Base-by-base conservation (phyloP, 768 basidiomycete genomes). In the Auricularia sp. region DNA sequence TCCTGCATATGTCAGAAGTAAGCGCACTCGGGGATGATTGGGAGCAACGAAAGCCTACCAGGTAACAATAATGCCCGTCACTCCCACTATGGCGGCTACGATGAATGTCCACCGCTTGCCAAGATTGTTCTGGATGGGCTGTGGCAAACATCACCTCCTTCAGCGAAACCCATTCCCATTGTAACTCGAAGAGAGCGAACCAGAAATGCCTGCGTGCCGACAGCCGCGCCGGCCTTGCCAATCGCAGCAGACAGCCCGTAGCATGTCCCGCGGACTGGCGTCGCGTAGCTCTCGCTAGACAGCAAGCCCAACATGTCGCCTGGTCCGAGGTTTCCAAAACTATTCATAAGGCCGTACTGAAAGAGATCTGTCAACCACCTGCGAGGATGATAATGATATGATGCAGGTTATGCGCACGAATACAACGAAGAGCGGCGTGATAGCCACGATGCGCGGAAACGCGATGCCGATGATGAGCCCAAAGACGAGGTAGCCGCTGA, bases 81-180 rank as follows among this genome's bases (percentile, higher is more conserved):
- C 75, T 37, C 87, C 87, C 67, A 84, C 87, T 65, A 86, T 83
- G n/a, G 87, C 87, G 65, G 81, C 83, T 69, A 86, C 81, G 68
- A 87, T 86, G 67, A 86, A 87, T 3, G 84, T 86, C 85, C 84
- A 86, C 83, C 79, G 81, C 70, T 86, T 83, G 14, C 88, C 88
- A n/a, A 87, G 81, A 70, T 87, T 79, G 64, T 76, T 75, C 69
- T 86, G 83, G 66, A 89, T 87, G 3, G 87, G 87, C 3, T 85
- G 39, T 14, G 39, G 39, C 7, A 7, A 42, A 18, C 18, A 51
- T 51, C 10, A 21, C 5, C 2, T 1, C 18, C 10, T 51, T 8
- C 14, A 18, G 47, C 21, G 44, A 45, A 18, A 29, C 18, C 11
- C 3, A 18, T 45, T 11, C 10, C 44, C 11, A 45, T 18, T 45